Evolutionary conservation across 1,284 basidiomycete species (phyloP), one percentile per base, ranked within the genome.

Genomic region (Microbotryomycetes sp.): DNA sequence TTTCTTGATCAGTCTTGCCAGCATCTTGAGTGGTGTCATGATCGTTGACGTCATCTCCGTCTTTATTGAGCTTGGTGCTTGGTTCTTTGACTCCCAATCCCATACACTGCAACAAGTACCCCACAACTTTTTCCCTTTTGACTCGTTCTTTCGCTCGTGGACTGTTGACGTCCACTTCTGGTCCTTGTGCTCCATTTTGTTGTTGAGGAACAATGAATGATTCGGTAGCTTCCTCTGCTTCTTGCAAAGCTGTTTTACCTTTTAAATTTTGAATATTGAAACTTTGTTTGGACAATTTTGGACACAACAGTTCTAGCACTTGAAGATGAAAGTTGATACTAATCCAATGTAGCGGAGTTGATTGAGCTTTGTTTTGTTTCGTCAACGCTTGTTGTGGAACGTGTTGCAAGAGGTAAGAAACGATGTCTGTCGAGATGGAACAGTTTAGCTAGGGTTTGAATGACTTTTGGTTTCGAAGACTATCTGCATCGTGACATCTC

Each of bases 261-360:
- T 68, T 64, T 14, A 62, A 54, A 59, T 72, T 72, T 47, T 61
- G 55, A 49, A 71, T 56, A 28, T 51, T 49, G 49, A 68, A 64
- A 3, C 64, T 65, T 2, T 53, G 31, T 36, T 55, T 50, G 2
- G 71, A 65, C 5, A 72, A 56, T 22, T 63, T 62, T 14, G 71
- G 71, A 47, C 67, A 70, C 19, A 72, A 58, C 28, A 64, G 54
- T 7, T 67, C 54, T 31, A 72, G 66, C 25, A 64, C 57, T 6
- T 64, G n/a, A 59, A 72, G 63, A 59, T 72, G 71, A 56, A 58
- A 70, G 63, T 72, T 72, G 31, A 71, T 61, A 4, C 69, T 58
- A 46, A 65, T 64, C 71, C 71, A 72, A 62, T 72, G 71, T 12
- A 72, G 63, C 12, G 71, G 69, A 3, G 71, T 72, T n/a, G 71